Conservation (phyloP, 768 basidiomycete species). For the Guyanaporus albipodus region DNA sequence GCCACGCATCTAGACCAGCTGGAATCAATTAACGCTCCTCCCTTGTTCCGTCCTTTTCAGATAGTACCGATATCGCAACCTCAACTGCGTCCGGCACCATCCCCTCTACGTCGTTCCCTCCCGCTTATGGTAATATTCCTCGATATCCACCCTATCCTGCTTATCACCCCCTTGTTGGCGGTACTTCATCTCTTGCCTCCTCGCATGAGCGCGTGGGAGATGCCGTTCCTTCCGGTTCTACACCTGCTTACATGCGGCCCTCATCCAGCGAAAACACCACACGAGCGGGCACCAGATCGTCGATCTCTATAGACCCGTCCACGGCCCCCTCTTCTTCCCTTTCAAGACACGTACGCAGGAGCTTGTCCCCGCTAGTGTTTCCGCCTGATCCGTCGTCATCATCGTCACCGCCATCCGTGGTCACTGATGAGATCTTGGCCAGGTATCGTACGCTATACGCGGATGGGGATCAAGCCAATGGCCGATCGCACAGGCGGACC, state of each 20-base stretch:
- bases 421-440: constrained; percentile 14
- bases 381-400: constrained; percentile 14
- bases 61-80: constrained; percentile 4
- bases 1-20: constrained; percentile 8
- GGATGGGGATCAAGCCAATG: constrained; percentile 1
- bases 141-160: constrained; percentile 23
- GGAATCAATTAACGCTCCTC: constrained; percentile 6
- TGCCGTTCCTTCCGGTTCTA: constrained; percentile 1
- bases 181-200: constrained; percentile 12
- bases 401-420: constrained; percentile 8
- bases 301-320: constrained; percentile 8
- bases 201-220: constrained; percentile 17
- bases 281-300: constrained; percentile 10
- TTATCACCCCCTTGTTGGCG: constrained; percentile 18
- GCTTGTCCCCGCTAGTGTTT: constrained; percentile 25
- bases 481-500: constrained; percentile 6
- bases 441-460: constrained; percentile 10
- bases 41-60: constrained; percentile 11
- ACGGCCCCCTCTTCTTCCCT: constrained; percentile 6
- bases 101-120: constrained; percentile 18
- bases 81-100: constrained; percentile 11
- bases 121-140: constrained; percentile 22
- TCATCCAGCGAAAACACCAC: constrained; percentile 9
- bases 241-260: constrained; percentile 20
- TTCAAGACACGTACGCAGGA: constrained; percentile 17